phyloP scores from a whole-genome alignment of 2,329 filamentous ascomycete genomes.

The Neopestalotiopsis clavispora region DNA sequence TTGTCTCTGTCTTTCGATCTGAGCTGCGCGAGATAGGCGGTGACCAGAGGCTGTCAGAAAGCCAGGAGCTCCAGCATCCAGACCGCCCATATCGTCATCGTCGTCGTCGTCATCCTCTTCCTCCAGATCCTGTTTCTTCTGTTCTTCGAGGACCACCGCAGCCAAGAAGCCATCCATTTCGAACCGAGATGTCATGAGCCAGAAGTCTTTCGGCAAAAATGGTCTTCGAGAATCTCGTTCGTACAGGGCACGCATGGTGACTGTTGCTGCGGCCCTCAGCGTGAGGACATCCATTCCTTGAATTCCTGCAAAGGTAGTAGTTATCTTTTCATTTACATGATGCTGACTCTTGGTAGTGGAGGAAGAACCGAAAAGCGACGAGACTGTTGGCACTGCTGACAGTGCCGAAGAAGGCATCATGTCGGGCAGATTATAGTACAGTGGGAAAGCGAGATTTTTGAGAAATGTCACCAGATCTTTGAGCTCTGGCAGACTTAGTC shows the following conservation, averaged over 20 bases:
- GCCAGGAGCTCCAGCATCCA: conserved; percentile 21
- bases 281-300: conserved; percentile 78
- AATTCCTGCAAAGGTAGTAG: conserved; percentile 47
- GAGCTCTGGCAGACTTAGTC: conserved; percentile 73
- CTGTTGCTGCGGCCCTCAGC: conserved; percentile 79
- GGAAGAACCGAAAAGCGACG: conserved; percentile 20
- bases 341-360: conserved; percentile 19
- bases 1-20: conserved; percentile 67
- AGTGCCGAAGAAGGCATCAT: conserved; percentile 40
- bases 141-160: conserved; percentile 86
- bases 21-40: conserved; percentile 65
- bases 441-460: conserved; percentile 86
- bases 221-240: conserved; percentile 88
- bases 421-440: conserved; percentile 83
- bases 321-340: conserved; percentile 20
- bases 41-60: conserved; percentile 54
- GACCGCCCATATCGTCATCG: conserved; percentile 48
- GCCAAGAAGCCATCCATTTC: conserved; percentile 89
- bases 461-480: conserved; percentile 79
- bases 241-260: conserved; percentile 84
- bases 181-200: conserved; percentile 89
- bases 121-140: conserved; percentile 72
- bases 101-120: conserved; percentile 51
- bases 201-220: conserved; percentile 84
- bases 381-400: conserved; percentile 21